A percentile compares a stretch with the other conserved stretches of the same genome.
These are phyloP conservation scores for Solanum chmielewskii DNA, from an alignment of 257 asterid genomes.

Conservation along the genomic window DNA sequence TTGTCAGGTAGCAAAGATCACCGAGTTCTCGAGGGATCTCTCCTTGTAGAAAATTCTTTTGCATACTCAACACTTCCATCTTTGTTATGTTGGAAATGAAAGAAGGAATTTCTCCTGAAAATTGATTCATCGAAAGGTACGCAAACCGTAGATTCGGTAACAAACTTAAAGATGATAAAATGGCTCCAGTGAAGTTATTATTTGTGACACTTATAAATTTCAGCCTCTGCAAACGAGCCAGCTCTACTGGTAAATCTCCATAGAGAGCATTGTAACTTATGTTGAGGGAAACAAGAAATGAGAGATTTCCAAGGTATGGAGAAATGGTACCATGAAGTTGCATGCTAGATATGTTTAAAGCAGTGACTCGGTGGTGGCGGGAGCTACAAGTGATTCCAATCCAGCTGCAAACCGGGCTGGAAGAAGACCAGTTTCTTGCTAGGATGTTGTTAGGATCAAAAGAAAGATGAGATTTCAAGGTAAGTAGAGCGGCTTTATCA, in stretches of 20 bases:
- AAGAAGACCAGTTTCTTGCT: background rate
- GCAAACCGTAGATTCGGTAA: background rate
- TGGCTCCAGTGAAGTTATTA: background rate
- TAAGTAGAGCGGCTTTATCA: background rate
- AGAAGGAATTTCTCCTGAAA: background rate
- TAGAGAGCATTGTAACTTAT: background rate
- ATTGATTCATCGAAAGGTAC: background rate
- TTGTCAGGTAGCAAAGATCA: background rate
- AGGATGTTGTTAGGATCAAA: background rate
- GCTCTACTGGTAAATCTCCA: background rate
- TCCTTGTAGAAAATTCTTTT: background rate
- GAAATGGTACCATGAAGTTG: background rate
- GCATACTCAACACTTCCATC: background rate
- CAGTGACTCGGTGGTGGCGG: background rate
- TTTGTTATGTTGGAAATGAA: background rate
- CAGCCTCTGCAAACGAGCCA: background rate
- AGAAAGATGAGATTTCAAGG: background rate
- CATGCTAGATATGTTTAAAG: background rate
- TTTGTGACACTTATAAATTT: background rate
- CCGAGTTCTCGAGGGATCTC: slow-evolving; percentile 7
- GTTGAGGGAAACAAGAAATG: background rate
- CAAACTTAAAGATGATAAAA: background rate
- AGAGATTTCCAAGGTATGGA: background rate
- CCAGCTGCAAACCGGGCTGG: background rate
- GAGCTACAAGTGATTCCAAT: background rate